Conservation (phyloP, 176 grass and related monocot genomes). For the Rhipidocladum racemiflorum region DNA sequence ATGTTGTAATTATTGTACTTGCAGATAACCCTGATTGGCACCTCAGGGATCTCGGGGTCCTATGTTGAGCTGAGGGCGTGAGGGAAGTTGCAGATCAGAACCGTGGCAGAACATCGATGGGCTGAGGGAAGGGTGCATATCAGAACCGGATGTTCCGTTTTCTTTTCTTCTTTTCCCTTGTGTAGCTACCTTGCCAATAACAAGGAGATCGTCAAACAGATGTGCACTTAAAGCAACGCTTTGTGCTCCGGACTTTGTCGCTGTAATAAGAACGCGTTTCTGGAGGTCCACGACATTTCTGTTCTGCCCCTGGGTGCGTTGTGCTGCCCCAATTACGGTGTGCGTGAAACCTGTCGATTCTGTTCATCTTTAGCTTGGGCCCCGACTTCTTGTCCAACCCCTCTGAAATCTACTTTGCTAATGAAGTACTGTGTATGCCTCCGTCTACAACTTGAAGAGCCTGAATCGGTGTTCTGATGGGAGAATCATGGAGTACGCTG, state of each 20-base stretch:
- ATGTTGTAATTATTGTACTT: conserved; percentile 7
- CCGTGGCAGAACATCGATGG: not conserved
- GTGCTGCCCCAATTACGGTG: not conserved
- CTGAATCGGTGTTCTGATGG: not conserved
- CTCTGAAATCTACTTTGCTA: not conserved
- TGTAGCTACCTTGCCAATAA: conserved; percentile 37
- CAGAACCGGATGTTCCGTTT: not conserved
- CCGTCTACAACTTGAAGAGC: not conserved
- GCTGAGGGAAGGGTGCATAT: conserved; percentile 15
- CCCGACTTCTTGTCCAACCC: not conserved
- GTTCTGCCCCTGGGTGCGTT: not conserved
- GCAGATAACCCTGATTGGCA: conserved; percentile 86
- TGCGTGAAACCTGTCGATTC: not conserved
- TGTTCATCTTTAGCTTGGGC: not conserved
- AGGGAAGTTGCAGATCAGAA: conserved; percentile 23
- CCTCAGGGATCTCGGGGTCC: conserved; percentile 91
- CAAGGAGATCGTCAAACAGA: not conserved
- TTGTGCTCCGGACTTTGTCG: not conserved
- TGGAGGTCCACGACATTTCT: not conserved
- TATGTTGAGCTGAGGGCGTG: conserved; percentile 89
- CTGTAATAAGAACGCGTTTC: conserved; percentile 34
- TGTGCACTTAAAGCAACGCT: not conserved
- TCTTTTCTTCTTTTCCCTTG: conserved; percentile 2
- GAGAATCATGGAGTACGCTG: not conserved
- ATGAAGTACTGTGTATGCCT: not conserved